Percentiles rank a stretch among this genome's conserved stretches.
These are phyloP conservation scores for Penicillium lividum DNA, from an alignment of 495 filamentous ascomycete genomes.

Conservation along the genomic window DNA sequence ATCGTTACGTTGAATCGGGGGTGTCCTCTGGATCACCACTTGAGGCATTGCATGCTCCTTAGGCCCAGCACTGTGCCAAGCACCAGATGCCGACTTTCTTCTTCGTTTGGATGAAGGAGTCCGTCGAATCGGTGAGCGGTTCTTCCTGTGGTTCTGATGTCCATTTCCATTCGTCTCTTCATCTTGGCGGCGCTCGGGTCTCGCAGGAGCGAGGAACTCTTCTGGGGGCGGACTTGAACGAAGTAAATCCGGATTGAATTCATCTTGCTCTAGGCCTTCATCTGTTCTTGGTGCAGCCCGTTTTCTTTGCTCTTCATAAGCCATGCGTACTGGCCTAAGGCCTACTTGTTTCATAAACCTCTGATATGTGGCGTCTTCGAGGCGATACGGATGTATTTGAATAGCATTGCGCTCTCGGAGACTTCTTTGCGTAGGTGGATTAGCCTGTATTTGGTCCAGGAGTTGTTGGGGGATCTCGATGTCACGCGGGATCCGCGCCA, in stretches of 20 bases:
- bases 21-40: constrained; percentile 32
- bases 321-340: constrained; percentile 60
- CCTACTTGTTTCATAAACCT: constrained; percentile 61
- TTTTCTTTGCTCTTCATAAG: constrained; percentile 27
- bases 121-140: background rate
- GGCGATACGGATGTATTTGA: constrained; percentile 70
- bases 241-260: constrained; percentile 25
- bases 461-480: constrained; percentile 36
- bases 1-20: constrained; percentile 10
- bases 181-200: constrained; percentile 14
- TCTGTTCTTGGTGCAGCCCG: constrained; percentile 42
- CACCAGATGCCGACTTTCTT: constrained; percentile 31
- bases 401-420: constrained; percentile 72
- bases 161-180: background rate
- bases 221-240: constrained; percentile 38
- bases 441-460: constrained; percentile 31
- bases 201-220: constrained; percentile 21
- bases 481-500: constrained; percentile 24
- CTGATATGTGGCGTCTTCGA: constrained; percentile 68
- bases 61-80: constrained; percentile 12
- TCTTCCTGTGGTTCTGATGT: background rate
- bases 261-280: constrained; percentile 52
- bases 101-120: constrained; percentile 30
- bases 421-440: constrained; percentile 38
- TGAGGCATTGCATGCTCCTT: constrained; percentile 16